Evolutionary conservation across 352 stramenopile species (phyloP).

Genomic region (Globisporangium heterothallicum): DNA sequence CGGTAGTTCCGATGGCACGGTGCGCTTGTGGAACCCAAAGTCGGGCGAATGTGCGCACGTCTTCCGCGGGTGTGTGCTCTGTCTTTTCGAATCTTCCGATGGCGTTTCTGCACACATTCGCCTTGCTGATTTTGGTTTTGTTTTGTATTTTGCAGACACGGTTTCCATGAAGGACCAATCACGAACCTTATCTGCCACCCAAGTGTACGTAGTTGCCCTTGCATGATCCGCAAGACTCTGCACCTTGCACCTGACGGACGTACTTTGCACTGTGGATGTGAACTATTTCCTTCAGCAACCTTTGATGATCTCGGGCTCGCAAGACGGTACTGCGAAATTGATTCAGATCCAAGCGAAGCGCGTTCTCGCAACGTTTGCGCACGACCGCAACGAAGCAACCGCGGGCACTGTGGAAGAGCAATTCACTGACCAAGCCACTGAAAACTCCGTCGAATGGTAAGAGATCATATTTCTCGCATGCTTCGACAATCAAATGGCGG

Average conservation of each 20-base stretch:
- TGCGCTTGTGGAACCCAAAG: slow-evolving; percentile 95
- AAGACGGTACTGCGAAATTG: slow-evolving; percentile 92
- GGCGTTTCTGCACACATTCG: background rate
- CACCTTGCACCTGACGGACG: background rate
- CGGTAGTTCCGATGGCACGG: slow-evolving; percentile 90
- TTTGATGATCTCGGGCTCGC: slow-evolving; percentile 88
- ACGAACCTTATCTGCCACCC: slow-evolving; percentile 90
- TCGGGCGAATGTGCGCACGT: slow-evolving; percentile 90
- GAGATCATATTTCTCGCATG: slow-evolving; percentile 9
- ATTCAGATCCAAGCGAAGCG: slow-evolving; percentile 93
- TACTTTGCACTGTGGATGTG: background rate
- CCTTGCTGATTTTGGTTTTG: slow-evolving; percentile 2
- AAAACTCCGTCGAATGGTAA: slow-evolving; percentile 87
- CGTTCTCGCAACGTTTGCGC: slow-evolving; percentile 85
- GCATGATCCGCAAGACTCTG: no score
- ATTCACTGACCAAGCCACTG: slow-evolving; percentile 30
- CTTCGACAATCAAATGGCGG: no score
- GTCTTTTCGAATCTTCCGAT: background rate
- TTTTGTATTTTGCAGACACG: slow-evolving; percentile 39
- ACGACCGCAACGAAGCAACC: slow-evolving; percentile 52
- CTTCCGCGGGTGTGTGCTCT: slow-evolving; percentile 61
- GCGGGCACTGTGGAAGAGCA: slow-evolving; percentile 48
- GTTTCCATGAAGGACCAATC: slow-evolving; percentile 85
- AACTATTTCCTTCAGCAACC: no score
- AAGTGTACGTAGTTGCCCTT: slow-evolving; percentile 60